Evolutionary conservation across 257 asterid genomes (phyloP), one percentile per base, ranked within the genome.

Genomic region (Gentiana macrophylla): DNA sequence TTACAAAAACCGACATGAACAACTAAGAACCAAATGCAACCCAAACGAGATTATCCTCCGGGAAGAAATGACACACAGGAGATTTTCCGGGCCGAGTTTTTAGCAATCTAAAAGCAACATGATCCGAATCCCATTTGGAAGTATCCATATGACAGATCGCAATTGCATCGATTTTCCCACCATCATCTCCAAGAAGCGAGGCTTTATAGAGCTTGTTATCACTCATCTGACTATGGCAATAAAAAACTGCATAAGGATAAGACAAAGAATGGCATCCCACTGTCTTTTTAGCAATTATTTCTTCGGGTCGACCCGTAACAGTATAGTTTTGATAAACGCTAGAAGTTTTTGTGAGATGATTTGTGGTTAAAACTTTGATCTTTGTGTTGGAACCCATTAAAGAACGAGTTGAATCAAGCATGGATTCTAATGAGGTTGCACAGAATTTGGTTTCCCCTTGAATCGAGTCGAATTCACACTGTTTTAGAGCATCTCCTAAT

Each of bases 241-340:
- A 91, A 47, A 77, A 79, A 8, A 87, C 94, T 2, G 87, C 81
- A 55, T 91, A 91, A 4, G 98, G 96, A 59, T 91, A 91, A 61
- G 96, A 95, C 74, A 91, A 60, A 52, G 68, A 56, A 67, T 91
- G 96, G 68, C 98, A 87, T 0, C 73, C 87, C 1, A 91, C 71
- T 2, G 87, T 67, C 57, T 36, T 79, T 1, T 60, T 49, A 13
- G 78, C 83, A 32, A 51, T 47, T 37, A 84, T 66, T 47, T 65
- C 84, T 35, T 32, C 5, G 1, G 80, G 84, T 32, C 15, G 10
- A 12, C 63, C 77, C 5, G 37, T 4, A 10, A 90, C 58, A 0
- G 91, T 77, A 78, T 86, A 90, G 66, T 76, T 86, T 63, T 86
- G 95, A 41, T 86, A 53, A 49, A 59, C 47, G 33, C 69, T 12